phyloP scores from a whole-genome alignment of 148 eudicot genomes.

The Nepenthes mirabilis region DNA sequence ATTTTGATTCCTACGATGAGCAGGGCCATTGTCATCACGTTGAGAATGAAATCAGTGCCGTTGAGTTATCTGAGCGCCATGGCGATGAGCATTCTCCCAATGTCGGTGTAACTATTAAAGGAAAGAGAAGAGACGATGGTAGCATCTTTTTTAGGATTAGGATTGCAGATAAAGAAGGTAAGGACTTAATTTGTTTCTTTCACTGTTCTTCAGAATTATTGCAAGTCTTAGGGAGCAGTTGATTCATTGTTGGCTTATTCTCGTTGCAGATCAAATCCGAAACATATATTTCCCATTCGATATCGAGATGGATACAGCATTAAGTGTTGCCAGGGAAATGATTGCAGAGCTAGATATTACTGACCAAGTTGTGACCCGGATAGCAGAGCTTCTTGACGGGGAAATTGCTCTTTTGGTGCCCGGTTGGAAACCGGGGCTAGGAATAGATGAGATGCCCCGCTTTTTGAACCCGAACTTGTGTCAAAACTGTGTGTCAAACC shows the following conservation, averaged over 20 bases:
- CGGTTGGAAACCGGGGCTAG: conserved; percentile 48
- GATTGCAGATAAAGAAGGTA: conserved; percentile 73
- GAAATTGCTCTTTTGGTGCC: conserved; percentile 60
- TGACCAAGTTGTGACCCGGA: conserved; percentile 68
- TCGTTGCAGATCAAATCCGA: conserved; percentile 43
- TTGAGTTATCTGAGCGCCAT: conserved; percentile 40
- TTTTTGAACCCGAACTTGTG: conserved; percentile 27
- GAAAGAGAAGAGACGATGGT: conserved; percentile 62
- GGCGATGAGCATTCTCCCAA: conserved; percentile 43
- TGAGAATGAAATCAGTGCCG: conserved; percentile 41
- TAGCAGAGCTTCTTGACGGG: conserved; percentile 74
- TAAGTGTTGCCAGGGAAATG: conserved; percentile 85
- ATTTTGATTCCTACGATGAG: conserved; percentile 26
- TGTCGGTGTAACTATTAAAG: conserved; percentile 60
- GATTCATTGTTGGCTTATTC: neutral
- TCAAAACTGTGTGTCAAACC: conserved; percentile 40
- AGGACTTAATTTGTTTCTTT: neutral
- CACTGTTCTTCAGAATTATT: neutral
- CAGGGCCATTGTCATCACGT: conserved; percentile 23
- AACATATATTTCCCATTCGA: conserved; percentile 81
- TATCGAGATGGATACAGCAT: conserved; percentile 56
- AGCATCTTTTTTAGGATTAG: conserved; percentile 58
- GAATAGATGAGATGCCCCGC: conserved; percentile 47
- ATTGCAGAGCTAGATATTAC: conserved; percentile 66
- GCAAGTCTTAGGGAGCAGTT: neutral